A percentile compares a stretch with the other conserved stretches of the same genome.
Evolutionary conservation across 1,284 basidiomycete species (phyloP).

Genomic region (Rhodotorula sp.): DNA sequence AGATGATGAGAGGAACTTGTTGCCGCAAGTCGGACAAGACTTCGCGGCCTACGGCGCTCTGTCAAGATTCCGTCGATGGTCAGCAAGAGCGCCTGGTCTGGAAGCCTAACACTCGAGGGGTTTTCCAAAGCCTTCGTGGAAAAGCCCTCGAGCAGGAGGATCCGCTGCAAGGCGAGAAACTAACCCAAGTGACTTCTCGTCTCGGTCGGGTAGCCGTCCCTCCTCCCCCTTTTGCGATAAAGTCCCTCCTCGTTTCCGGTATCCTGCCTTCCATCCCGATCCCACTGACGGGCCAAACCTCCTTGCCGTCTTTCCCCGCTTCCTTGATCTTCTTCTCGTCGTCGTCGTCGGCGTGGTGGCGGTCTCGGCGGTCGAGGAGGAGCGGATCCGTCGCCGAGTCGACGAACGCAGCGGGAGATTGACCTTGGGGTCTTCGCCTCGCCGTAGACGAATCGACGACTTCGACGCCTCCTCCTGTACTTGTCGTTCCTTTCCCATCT

Average conservation of each 20-base stretch:
- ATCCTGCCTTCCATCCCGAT: constrained; percentile 38
- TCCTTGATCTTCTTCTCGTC: neutral
- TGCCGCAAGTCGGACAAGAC: constrained; percentile 28
- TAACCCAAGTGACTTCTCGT: constrained; percentile 28
- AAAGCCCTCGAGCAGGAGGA: no score
- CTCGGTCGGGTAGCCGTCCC: neutral
- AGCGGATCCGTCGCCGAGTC: neutral
- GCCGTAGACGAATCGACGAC: constrained; percentile 9
- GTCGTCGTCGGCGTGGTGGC: neutral
- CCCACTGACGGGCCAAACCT: constrained; percentile 29
- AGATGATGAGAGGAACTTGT: constrained; percentile 74
- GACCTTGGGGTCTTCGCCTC: neutral
- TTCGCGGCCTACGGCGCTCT: constrained; percentile 19
- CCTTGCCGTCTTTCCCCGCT: constrained; percentile 21
- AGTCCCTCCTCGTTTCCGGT: constrained; percentile 32
- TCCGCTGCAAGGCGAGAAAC: neutral
- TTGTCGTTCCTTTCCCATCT: neutral
- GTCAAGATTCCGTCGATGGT: neutral
- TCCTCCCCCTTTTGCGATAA: constrained; percentile 8
- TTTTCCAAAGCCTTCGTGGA: no score
- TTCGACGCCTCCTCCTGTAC: neutral
- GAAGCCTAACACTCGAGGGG: neutral
- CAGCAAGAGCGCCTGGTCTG: neutral
- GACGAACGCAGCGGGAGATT: neutral
- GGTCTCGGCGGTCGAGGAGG: neutral